A percentile compares a stretch with the other conserved stretches of the same genome.
These are phyloP conservation scores for Fusarium sp. DNA, from an alignment of 2,329 filamentous ascomycete genomes.

Conservation along the genomic window DNA sequence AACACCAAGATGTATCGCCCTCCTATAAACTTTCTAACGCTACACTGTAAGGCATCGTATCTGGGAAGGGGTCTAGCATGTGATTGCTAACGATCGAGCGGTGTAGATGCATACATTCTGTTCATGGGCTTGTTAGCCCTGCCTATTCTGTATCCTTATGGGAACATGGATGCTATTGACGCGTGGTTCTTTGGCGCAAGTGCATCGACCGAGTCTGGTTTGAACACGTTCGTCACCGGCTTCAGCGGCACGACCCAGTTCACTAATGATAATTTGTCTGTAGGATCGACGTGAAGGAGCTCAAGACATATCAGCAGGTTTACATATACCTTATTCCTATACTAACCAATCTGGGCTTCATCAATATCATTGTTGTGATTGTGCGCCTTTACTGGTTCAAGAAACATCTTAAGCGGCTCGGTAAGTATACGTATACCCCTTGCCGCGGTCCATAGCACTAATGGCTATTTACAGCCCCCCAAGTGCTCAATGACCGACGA, in stretches of 20 bases:
- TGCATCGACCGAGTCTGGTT: neutral
- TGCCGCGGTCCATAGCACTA: fast-evolving
- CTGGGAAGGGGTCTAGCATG: neutral
- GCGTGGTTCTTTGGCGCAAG: conserved; percentile 13
- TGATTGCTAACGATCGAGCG: neutral
- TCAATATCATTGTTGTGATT: conserved; percentile 62
- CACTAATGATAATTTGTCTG: neutral
- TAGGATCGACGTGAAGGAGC: conserved; percentile 62
- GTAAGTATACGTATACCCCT: neutral
- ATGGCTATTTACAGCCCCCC: neutral
- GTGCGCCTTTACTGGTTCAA: conserved; percentile 63
- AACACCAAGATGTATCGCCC: neutral
- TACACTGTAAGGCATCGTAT: neutral
- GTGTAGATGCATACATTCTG: conserved; percentile 10
- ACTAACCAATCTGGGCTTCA: conserved; percentile 61
- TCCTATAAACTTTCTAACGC: neutral
- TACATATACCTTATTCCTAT: conserved; percentile 63
- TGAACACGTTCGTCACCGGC: conserved; percentile 1
- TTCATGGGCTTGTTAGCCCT: conserved; percentile 5
- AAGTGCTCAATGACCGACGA: neutral
- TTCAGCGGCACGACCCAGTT: fast-evolving
- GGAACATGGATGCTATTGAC: conserved; percentile 6
- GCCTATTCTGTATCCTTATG: neutral
- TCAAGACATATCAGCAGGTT: conserved; percentile 64
- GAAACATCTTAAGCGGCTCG: conserved; percentile 52